These are phyloP conservation scores for Fomitiporia mediterranea DNA, from an alignment of 1,284 basidiomycete species.

Conservation along the genomic window DNA sequence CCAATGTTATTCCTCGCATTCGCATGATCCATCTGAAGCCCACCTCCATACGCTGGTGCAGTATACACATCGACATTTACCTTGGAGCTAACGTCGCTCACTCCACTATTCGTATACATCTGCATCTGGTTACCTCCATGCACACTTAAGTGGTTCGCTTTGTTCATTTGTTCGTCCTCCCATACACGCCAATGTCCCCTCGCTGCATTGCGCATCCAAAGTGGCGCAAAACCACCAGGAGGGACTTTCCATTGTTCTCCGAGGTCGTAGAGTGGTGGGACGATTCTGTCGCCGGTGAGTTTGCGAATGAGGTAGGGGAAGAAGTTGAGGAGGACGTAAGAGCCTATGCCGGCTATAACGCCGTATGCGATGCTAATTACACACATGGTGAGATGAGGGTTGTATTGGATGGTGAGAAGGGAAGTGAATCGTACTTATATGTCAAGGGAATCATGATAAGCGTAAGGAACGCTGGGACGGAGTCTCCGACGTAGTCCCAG, in stretches of 20 bases:
- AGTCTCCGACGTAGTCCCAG: slow-evolving; percentile 85
- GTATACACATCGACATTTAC: not conserved
- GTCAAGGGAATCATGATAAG: slow-evolving; percentile 74
- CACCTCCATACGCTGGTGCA: not conserved
- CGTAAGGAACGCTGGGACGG: slow-evolving; percentile 79
- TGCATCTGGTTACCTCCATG: not conserved
- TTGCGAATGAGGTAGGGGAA: slow-evolving; percentile 57
- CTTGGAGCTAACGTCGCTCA: not conserved
- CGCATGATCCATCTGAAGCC: not conserved
- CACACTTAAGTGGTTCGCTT: too few species aligned
- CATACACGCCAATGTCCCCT: slow-evolving; percentile 11
- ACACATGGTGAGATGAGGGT: not conserved
- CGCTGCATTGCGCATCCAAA: slow-evolving; percentile 49
- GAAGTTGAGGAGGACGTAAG: slow-evolving; percentile 73
- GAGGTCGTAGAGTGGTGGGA: slow-evolving; percentile 61
- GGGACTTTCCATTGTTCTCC: slow-evolving; percentile 68
- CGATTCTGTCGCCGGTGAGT: slow-evolving; percentile 53
- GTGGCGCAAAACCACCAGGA: slow-evolving; percentile 61
- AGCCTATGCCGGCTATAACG: slow-evolving; percentile 74
- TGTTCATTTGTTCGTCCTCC: slow-evolving; percentile 13
- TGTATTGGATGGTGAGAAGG: slow-evolving; percentile 24
- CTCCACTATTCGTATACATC: not conserved
- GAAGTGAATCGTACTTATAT: slow-evolving; percentile 55
- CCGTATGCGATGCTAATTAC: slow-evolving; percentile 80
- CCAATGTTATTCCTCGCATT: not conserved